Percentiles rank a stretch among this genome's conserved stretches.
Evolutionary conservation across 192 early-diverging fungal genomes (phyloP).

Genomic region (Backusella psychrophila): DNA sequence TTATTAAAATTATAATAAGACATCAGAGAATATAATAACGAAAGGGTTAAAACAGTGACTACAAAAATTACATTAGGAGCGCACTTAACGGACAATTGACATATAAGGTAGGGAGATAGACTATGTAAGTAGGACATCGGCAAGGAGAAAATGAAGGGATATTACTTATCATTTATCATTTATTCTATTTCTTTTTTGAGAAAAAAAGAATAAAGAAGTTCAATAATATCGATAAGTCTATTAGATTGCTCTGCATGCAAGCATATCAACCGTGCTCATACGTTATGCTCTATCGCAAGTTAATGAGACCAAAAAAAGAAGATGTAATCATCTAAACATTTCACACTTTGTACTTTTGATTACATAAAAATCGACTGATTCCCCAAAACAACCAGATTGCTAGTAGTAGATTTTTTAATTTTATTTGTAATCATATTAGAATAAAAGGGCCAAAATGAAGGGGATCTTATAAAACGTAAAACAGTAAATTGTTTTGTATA

Average conservation of each 20-base stretch:
- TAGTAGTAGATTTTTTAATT: neutral
- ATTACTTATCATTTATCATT: neutral
- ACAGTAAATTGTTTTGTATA: neutral
- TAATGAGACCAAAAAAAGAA: neutral
- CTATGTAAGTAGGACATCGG: neutral
- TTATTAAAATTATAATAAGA: neutral
- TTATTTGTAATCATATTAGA: constrained; percentile 5
- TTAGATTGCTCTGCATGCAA: neutral
- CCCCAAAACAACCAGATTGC: neutral
- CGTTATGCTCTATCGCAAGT: neutral
- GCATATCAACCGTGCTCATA: neutral
- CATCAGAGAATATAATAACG: neutral
- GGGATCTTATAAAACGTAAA: neutral
- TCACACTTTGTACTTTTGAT: neutral
- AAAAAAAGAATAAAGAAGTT: neutral
- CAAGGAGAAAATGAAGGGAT: neutral
- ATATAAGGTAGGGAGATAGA: neutral
- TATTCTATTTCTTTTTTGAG: neutral
- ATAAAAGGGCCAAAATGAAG: neutral
- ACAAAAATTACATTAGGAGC: neutral
- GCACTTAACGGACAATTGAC: neutral
- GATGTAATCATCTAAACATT: neutral
- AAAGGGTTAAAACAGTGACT: neutral
- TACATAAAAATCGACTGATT: neutral
- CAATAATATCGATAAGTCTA: neutral